Percentiles rank a stretch among this genome's conserved stretches.
Conservation (phyloP, 495 filamentous ascomycete species). For the Penicillium egyptiacum region DNA sequence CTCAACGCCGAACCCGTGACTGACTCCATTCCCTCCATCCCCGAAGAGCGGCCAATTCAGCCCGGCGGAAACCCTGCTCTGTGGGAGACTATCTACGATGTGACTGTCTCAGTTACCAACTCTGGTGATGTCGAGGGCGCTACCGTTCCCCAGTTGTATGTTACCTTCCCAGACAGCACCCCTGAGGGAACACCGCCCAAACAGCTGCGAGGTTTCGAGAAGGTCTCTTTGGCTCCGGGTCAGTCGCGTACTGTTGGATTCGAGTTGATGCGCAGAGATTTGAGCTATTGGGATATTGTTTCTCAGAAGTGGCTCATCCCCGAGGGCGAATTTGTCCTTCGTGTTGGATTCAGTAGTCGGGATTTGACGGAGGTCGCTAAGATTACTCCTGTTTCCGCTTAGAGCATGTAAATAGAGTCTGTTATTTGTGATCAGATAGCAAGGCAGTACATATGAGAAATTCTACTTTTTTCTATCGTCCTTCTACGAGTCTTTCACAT, state of each 20-base stretch:
- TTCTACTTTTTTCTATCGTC: neutral
- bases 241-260: constrained; percentile 48
- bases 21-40: neutral
- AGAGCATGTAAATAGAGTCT: neutral
- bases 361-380: constrained; percentile 11
- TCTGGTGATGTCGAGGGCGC: constrained; percentile 50
- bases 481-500: too few relatives aligned
- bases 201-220: constrained; percentile 61
- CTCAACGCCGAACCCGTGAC: neutral
- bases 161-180: constrained; percentile 30
- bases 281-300: constrained; percentile 63
- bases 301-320: constrained; percentile 55
- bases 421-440: neutral
- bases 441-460: neutral
- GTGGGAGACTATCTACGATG: constrained; percentile 56
- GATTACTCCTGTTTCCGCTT: constrained; percentile 10
- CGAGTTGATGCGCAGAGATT: constrained; percentile 57
- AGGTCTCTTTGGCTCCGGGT: constrained; percentile 45
- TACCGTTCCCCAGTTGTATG: constrained; percentile 65
- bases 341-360: constrained; percentile 23
- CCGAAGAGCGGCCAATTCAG: neutral
- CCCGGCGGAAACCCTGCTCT: constrained; percentile 53
- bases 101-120: constrained; percentile 56
- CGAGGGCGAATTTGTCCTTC: constrained; percentile 24
- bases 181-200: constrained; percentile 13